Conservation (phyloP, 2,329 filamentous ascomycete genomes). For the Pyrenochaeta sp. region DNA sequence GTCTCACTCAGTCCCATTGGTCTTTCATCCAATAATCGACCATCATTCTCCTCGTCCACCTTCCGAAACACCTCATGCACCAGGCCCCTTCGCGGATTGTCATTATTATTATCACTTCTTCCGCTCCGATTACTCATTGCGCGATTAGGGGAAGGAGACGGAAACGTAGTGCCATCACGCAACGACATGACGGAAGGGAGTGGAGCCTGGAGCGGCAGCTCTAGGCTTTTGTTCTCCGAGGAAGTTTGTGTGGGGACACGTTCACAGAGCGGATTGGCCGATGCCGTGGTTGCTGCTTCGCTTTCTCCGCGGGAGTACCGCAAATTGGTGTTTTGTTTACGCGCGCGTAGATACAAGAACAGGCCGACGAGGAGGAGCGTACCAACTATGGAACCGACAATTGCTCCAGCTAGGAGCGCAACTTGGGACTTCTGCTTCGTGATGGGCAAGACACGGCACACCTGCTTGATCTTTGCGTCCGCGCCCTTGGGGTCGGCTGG, state of each 20-base stretch:
- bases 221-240: conserved; percentile 7
- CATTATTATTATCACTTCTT: not conserved
- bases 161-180: conserved; percentile 11
- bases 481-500: conserved; percentile 19
- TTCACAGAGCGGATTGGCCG: conserved; percentile 6
- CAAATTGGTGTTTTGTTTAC: not conserved
- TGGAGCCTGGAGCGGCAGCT: conserved; percentile 15
- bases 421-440: conserved; percentile 11
- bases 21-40: conserved; percentile 23
- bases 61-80: conserved; percentile 16
- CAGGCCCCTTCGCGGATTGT: conserved; percentile 18
- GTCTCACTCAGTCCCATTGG: conserved; percentile 26
- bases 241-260: conserved; percentile 1
- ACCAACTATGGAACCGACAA: conserved; percentile 11
- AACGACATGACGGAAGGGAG: not conserved
- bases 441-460: conserved; percentile 19
- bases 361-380: conserved; percentile 16
- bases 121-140: not conserved
- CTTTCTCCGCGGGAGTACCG: conserved; percentile 13
- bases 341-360: conserved; percentile 11
- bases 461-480: conserved; percentile 20
- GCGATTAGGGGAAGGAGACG: conserved; percentile 5
- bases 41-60: conserved; percentile 24
- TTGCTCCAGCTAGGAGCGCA: conserved; percentile 14
- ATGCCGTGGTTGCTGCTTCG: conserved; percentile 6